Conservation (phyloP, 106 monocot species). For the Dendrobium huoshanense region DNA sequence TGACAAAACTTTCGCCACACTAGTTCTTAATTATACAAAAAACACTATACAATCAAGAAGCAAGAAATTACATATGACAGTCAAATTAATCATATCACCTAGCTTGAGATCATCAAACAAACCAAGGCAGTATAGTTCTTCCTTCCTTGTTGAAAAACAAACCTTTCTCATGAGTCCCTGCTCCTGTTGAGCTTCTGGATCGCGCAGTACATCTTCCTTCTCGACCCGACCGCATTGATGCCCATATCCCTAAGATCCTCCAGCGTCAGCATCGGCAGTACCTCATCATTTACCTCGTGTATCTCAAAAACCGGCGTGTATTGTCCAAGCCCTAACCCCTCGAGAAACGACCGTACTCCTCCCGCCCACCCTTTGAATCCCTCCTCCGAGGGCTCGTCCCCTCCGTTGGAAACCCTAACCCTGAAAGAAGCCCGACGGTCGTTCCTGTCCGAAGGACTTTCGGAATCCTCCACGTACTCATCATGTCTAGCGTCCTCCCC, state of each 20-base stretch:
- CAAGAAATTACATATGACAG: neutral
- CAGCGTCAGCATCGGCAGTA: conserved; percentile 72
- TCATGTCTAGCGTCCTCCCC: conserved; percentile 2
- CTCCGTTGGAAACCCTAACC: conserved; percentile 22
- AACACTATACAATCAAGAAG: neutral
- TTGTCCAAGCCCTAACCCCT: conserved; percentile 49
- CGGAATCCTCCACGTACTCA: conserved; percentile 5
- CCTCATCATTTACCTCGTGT: conserved; percentile 84
- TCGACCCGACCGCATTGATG: conserved; percentile 80
- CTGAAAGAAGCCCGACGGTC: conserved; percentile 6
- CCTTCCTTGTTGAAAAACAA: conserved; percentile 12
- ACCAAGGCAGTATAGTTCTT: neutral
- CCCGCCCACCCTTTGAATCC: neutral
- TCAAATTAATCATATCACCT: neutral
- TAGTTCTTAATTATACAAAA: neutral
- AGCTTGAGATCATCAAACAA: conserved; percentile 5
- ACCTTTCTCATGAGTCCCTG: conserved; percentile 5
- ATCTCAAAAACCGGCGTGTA: conserved; percentile 78
- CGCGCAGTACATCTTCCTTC: conserved; percentile 80
- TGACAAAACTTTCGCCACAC: neutral
- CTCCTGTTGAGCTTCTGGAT: conserved; percentile 70
- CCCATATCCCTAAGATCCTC: conserved; percentile 96
- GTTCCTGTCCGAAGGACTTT: conserved; percentile 1
- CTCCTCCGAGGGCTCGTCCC: conserved; percentile 19
- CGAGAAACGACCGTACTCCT: conserved; percentile 41